A percentile compares a stretch with the other conserved stretches of the same genome.
These are phyloP conservation scores for Coemansia sp. DNA, from an alignment of 192 early-diverging fungal species.

Conservation along the genomic window DNA sequence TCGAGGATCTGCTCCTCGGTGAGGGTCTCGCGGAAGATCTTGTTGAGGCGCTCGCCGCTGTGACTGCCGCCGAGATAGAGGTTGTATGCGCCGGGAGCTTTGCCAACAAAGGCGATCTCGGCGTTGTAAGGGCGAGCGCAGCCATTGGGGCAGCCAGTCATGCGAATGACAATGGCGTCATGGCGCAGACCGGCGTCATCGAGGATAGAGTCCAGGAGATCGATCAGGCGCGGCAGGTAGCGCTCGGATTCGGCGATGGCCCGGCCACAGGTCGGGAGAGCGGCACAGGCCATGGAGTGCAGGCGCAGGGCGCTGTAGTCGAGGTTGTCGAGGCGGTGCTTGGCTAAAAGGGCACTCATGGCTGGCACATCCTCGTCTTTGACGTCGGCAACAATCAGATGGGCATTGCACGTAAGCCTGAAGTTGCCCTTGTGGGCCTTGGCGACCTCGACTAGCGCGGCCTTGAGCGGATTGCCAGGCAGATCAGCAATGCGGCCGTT, in stretches of 20 bases:
- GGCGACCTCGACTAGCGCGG: constrained; percentile 77
- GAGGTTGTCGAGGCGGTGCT: constrained; percentile 75
- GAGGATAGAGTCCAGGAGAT: constrained; percentile 73
- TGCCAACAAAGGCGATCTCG: constrained; percentile 94
- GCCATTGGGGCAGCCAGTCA: constrained; percentile 99
- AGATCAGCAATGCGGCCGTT: constrained; percentile 89
- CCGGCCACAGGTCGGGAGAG: constrained; percentile 90
- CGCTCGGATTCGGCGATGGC: constrained; percentile 98
- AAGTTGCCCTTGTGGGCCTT: constrained; percentile 73
- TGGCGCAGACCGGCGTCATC: constrained; percentile 78
- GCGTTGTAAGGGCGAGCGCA: constrained; percentile 93
- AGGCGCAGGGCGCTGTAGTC: constrained; percentile 76
- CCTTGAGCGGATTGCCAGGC: constrained; percentile 69
- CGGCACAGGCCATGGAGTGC: constrained; percentile 94
- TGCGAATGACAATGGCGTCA: constrained; percentile 91
- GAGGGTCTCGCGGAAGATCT: constrained; percentile 87
- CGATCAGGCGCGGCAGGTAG: constrained; percentile 84
- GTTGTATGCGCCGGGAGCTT: constrained; percentile 93
- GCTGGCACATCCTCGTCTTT: constrained; percentile 63
- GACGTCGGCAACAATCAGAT: constrained; percentile 81
- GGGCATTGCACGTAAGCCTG: constrained; percentile 90
- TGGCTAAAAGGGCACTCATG: constrained; percentile 60
- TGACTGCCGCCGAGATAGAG: constrained; percentile 91
- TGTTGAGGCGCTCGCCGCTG: constrained; percentile 83
- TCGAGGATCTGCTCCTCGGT: constrained; percentile 85